Evolutionary conservation across 2,329 filamentous ascomycete genomes (phyloP).

Genomic region (Samsoniella hepiali): DNA sequence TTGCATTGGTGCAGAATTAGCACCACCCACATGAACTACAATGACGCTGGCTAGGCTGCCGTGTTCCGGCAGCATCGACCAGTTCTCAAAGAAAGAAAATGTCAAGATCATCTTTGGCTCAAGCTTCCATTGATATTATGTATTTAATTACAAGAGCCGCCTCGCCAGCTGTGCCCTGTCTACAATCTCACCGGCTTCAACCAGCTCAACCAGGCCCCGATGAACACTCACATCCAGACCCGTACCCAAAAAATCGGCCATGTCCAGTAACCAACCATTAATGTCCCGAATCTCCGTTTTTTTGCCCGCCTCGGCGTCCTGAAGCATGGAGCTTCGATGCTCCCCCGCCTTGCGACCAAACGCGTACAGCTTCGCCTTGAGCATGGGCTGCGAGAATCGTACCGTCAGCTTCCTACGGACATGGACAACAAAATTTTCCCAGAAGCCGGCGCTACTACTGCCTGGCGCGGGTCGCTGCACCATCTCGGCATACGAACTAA

Average conservation of each 20-base stretch:
- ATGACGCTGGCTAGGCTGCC: too few relatives aligned
- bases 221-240: not conserved
- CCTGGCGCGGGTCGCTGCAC: not conserved
- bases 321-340: conserved; percentile 3
- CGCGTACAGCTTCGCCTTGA: not conserved
- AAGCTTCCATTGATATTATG: too few relatives aligned
- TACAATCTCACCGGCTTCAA: not conserved
- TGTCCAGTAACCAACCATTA: not conserved
- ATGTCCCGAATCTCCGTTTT: not conserved
- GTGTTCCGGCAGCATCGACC: too few relatives aligned
- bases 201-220: not conserved
- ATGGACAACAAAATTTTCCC: not conserved
- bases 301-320: not conserved
- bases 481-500: not conserved
- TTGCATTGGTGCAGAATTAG: too few relatives aligned
- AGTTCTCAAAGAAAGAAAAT: too few relatives aligned
- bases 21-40: too few relatives aligned
- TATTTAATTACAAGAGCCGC: not conserved
- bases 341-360: not conserved
- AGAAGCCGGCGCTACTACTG: not conserved
- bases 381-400: not conserved
- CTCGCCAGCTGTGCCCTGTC: not conserved
- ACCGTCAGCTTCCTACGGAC: not conserved
- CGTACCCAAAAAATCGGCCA: not conserved
- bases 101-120: too few relatives aligned